A percentile compares a stretch with the other conserved stretches of the same genome.
Evolutionary conservation across 2,329 filamentous ascomycete species (phyloP).

Genomic region (Decorospora gaudefroyi): DNA sequence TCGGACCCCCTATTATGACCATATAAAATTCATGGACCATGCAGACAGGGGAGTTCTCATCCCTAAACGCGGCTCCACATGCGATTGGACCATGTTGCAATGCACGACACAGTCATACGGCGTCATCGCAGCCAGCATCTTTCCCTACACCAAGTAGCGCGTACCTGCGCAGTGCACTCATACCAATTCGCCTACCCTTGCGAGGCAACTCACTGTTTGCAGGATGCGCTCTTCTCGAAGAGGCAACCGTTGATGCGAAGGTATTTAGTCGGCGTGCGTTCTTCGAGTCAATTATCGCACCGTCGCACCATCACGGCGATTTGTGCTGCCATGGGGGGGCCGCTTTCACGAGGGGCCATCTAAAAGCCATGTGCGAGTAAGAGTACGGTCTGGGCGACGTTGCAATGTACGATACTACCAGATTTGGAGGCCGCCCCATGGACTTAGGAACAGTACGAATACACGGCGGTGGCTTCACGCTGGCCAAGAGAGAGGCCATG

Average conservation of each 20-base stretch:
- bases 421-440: constrained; percentile 21
- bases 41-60: not conserved
- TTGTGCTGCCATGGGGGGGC: constrained; percentile 13
- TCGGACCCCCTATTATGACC: constrained; percentile 4
- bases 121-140: constrained; percentile 25
- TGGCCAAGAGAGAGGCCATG: too few relatives aligned
- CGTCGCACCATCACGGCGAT: constrained; percentile 20
- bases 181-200: constrained; percentile 16
- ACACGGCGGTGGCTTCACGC: too few relatives aligned
- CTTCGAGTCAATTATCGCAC: constrained; percentile 29
- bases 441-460: constrained; percentile 18
- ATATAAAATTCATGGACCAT: constrained; percentile 1
- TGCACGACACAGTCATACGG: constrained; percentile 40
- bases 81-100: constrained; percentile 24
- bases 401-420: constrained; percentile 32
- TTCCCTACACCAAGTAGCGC: constrained; percentile 12
- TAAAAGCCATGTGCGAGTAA: constrained; percentile 19
- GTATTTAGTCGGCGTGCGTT: constrained; percentile 11
- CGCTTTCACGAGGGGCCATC: constrained; percentile 14
- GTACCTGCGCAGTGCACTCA: constrained; percentile 24
- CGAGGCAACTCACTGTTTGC: constrained; percentile 12
- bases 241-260: constrained; percentile 29
- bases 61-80: constrained; percentile 13
- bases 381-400: constrained; percentile 27
- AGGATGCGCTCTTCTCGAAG: constrained; percentile 17